Percentiles rank a stretch among this genome's conserved stretches.
These are phyloP conservation scores for Entophlyctis luteolus DNA, from an alignment of 192 early-diverging fungal species.

Conservation along the genomic window DNA sequence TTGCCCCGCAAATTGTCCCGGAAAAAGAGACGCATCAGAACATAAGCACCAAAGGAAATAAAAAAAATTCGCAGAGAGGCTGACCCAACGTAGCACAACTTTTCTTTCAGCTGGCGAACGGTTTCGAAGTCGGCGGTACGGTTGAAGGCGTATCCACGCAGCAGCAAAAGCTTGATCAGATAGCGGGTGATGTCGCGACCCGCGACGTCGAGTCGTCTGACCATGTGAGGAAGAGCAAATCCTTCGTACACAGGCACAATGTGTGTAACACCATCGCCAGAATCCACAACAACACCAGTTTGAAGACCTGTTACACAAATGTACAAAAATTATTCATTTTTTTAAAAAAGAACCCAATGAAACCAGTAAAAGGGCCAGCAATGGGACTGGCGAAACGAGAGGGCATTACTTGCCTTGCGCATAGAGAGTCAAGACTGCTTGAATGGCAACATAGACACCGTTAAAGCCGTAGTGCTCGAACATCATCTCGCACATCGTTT, in stretches of 20 bases:
- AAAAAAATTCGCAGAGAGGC: no score
- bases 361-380: no score
- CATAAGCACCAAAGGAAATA: conserved; percentile 4
- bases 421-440: conserved; percentile 95
- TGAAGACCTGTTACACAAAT: conserved; percentile 59
- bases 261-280: conserved; percentile 98
- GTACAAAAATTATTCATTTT: not conserved
- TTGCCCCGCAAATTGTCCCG: not conserved
- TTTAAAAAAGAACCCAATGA: not conserved
- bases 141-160: conserved; percentile 95
- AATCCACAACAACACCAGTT: conserved; percentile 97
- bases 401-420: conserved; percentile 83
- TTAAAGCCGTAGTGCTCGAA: conserved; percentile 96
- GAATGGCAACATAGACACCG: conserved; percentile 90
- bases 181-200: conserved; percentile 94
- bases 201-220: conserved; percentile 88
- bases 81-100: conserved; percentile 94
- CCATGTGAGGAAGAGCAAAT: conserved; percentile 84
- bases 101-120: conserved; percentile 95
- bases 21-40: conserved; percentile 1
- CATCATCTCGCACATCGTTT: conserved; percentile 92
- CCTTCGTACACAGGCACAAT: conserved; percentile 99
- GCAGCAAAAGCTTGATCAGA: conserved; percentile 90
- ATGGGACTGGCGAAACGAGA: not conserved
- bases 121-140: conserved; percentile 98